phyloP scores from a whole-genome alignment of 2,329 filamentous ascomycete genomes.

The Diaporthe humulicola region DNA sequence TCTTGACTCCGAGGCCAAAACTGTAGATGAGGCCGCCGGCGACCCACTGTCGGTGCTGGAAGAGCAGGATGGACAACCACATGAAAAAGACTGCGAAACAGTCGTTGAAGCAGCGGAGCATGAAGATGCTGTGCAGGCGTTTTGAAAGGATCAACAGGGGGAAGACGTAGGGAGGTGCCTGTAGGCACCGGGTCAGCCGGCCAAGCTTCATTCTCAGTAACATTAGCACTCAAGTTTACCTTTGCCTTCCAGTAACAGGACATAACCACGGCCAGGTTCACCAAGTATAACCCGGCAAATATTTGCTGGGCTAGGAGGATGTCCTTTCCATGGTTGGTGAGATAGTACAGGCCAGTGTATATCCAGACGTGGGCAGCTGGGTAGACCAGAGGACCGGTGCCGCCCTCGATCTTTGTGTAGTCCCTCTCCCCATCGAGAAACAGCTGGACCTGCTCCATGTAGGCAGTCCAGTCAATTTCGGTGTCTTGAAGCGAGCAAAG shows the following conservation, averaged over 20 bases:
- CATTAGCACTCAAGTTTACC: slow-evolving; percentile 57
- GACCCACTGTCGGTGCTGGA: slow-evolving; percentile 82
- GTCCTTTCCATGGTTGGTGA: slow-evolving; percentile 82
- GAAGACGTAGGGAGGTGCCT: slow-evolving; percentile 89
- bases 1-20: slow-evolving; percentile 90
- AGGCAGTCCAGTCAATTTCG: slow-evolving; percentile 97
- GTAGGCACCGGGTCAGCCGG: slow-evolving; percentile 11
- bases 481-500: slow-evolving; percentile 72
- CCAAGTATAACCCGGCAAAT: slow-evolving; percentile 85
- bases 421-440: slow-evolving; percentile 88
- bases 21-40: slow-evolving; percentile 80
- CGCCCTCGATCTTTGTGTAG: slow-evolving; percentile 87
- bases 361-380: slow-evolving; percentile 94
- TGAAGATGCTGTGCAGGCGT: slow-evolving; percentile 91
- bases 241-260: slow-evolving; percentile 82
- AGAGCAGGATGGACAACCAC: slow-evolving; percentile 83
- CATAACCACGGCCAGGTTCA: slow-evolving; percentile 82
- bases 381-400: slow-evolving; percentile 94
- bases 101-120: slow-evolving; percentile 96
- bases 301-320: slow-evolving; percentile 86
- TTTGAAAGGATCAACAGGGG: slow-evolving; percentile 90
- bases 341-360: slow-evolving; percentile 82
- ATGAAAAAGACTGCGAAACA: slow-evolving; percentile 88
- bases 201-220: background rate
- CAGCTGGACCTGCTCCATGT: slow-evolving; percentile 92